These are phyloP conservation scores for Neolentinus lepideus DNA, from an alignment of 1,284 basidiomycete genomes.

Conservation along the genomic window DNA sequence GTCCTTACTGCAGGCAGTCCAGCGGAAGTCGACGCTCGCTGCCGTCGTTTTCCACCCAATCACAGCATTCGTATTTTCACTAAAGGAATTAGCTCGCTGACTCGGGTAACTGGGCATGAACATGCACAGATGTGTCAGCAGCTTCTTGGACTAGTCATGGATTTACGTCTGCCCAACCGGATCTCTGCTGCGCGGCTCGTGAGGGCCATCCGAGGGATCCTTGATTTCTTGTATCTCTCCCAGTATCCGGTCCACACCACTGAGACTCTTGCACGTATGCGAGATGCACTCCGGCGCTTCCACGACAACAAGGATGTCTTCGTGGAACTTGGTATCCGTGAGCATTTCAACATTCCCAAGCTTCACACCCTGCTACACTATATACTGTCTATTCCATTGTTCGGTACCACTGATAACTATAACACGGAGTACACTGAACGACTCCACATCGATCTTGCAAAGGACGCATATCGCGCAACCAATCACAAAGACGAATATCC, in stretches of 20 bases:
- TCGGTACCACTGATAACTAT: constrained; percentile 22
- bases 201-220: constrained; percentile 14
- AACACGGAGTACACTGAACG: constrained; percentile 25
- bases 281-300: constrained; percentile 9
- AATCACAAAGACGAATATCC: constrained; percentile 22
- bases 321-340: constrained; percentile 6
- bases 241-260: constrained; percentile 22
- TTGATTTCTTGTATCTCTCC: constrained; percentile 29
- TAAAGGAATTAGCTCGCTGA: constrained; percentile 29
- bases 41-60: constrained; percentile 18
- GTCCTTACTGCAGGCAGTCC: constrained; percentile 5
- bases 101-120: constrained; percentile 22
- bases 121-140: constrained; percentile 26
- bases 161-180: constrained; percentile 10
- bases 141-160: constrained; percentile 20
- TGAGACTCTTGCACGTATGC: constrained; percentile 4
- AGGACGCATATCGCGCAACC: constrained; percentile 22
- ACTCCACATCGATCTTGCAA: constrained; percentile 25
- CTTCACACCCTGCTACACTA: constrained; percentile 24
- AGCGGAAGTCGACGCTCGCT: constrained; percentile 15
- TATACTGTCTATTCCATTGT: constrained; percentile 13
- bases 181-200: constrained; percentile 9
- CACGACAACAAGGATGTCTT: constrained; percentile 15
- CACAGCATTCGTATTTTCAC: constrained; percentile 28
- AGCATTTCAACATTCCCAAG: constrained; percentile 19